Evolutionary conservation across 2,329 filamentous ascomycete genomes (phyloP).

Genomic region (Calonectria leucothoes): DNA sequence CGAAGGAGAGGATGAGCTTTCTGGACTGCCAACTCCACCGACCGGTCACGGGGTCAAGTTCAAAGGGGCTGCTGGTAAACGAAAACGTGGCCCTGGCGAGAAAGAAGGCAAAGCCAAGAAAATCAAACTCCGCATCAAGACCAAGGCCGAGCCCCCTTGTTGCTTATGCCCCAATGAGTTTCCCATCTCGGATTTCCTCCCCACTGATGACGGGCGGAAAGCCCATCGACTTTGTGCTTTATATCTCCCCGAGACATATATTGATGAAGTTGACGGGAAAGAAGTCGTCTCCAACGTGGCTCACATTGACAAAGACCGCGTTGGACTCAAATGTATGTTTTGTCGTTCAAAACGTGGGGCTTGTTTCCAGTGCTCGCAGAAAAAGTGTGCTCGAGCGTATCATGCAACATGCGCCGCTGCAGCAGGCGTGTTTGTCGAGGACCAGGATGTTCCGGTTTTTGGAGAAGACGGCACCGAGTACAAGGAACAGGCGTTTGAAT

Average conservation of each 20-base stretch:
- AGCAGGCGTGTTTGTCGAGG: slow-evolving; percentile 91
- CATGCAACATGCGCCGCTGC: slow-evolving; percentile 95
- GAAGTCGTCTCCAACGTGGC: slow-evolving; percentile 83
- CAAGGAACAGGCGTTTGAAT: slow-evolving; percentile 90
- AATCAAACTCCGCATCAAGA: slow-evolving; percentile 80
- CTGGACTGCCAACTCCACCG: slow-evolving; percentile 83
- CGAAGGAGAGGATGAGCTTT: slow-evolving; percentile 71
- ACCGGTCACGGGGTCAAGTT: slow-evolving; percentile 77
- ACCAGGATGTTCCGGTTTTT: slow-evolving; percentile 86
- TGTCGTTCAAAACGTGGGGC: slow-evolving; percentile 95
- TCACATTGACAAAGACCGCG: slow-evolving; percentile 85
- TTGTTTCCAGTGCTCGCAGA: slow-evolving; percentile 95
- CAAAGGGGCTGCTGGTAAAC: slow-evolving; percentile 72
- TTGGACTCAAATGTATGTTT: slow-evolving; percentile 94
- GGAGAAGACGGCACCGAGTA: slow-evolving; percentile 93
- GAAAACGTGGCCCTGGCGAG: slow-evolving; percentile 54
- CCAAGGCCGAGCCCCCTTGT: slow-evolving; percentile 81
- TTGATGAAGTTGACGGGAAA: slow-evolving; percentile 76
- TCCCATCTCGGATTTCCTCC: slow-evolving; percentile 81
- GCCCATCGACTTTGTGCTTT: slow-evolving; percentile 90
- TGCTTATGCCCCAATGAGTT: slow-evolving; percentile 93
- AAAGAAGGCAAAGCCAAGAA: slow-evolving; percentile 70
- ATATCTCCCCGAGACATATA: slow-evolving; percentile 92
- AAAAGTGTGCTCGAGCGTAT: slow-evolving; percentile 93
- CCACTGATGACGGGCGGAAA: slow-evolving; percentile 87